Base-by-base conservation (phyloP, 2,329 filamentous ascomycete species). In the Aspergillus ibericus region DNA sequence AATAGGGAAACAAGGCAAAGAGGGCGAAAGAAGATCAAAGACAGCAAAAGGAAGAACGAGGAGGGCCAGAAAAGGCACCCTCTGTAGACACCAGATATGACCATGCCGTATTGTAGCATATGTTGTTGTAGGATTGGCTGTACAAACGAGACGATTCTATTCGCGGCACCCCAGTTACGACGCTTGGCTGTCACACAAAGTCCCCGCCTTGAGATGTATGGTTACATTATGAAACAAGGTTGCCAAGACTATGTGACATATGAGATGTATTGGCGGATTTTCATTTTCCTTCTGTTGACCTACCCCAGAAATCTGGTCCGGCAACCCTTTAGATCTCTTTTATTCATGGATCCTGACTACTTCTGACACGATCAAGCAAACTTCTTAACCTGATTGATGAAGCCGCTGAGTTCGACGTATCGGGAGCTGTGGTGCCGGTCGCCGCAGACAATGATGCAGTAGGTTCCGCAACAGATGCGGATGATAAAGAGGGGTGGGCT, bases 351-450 rank as follows among this genome's bases (percentile, higher is more conserved):
- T 51, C 44, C 22, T 38, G 40, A 53, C 57, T 56, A 20, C 64
- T 64, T 44, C 64, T 64, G 5, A 63, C 63, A 32, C 66, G 66
- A 50, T 36, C 61, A 47, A 72, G 58, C 16, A 71, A 60, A 22
- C 56, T 61, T 12, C 62, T 63, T 46, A 72, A 50, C 16, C 65
- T 66, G 22, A 63, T 53, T 27, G 53, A 55, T 15, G 68, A 61
- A 40, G 56, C 55, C 32, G 62, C 67, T 18, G 58, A 32, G 4
- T 52, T 18, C 15, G 59, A 59, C 9, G 47, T 12, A 20, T 61
- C 55, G 10, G 29, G 25, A n/a, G 32, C 20, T 20, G 53, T 59
- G 22, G 54, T 32, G 13, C 38, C 49, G 15, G 58, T 51, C 35
- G 53, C 53, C 29, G 47, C 46, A 38, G 29, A 13, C 20, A 48